These are phyloP conservation scores for Lachancea dasiensis DNA, from an alignment of 805 yeast species.

Conservation along the genomic window DNA sequence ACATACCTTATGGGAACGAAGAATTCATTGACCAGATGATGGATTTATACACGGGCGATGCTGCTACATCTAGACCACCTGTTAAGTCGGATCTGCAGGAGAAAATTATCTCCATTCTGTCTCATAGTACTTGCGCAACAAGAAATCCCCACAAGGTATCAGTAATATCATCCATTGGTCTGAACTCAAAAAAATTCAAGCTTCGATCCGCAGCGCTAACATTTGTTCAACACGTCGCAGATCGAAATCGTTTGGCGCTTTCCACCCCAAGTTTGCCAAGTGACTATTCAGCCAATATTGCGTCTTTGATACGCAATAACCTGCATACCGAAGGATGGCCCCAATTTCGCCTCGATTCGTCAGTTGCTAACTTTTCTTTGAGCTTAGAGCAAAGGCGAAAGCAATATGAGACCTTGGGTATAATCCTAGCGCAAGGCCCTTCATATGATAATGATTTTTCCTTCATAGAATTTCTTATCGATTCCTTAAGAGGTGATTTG, in stretches of 20 bases:
- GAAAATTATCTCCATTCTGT: constrained; percentile 44
- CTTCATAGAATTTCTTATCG: constrained; percentile 60
- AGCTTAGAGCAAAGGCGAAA: constrained; percentile 46
- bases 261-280: neutral
- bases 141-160: constrained; percentile 35
- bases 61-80: constrained; percentile 40
- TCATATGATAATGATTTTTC: constrained; percentile 40
- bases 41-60: constrained; percentile 47
- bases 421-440: constrained; percentile 47
- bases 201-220: constrained; percentile 53
- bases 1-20: constrained; percentile 46
- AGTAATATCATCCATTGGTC: constrained; percentile 51
- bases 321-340: constrained; percentile 61
- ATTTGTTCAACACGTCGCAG: constrained; percentile 58
- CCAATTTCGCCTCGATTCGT: constrained; percentile 31
- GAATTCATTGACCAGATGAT: constrained; percentile 41
- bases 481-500: constrained; percentile 59
- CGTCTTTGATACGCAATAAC: constrained; percentile 46
- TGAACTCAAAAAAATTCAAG: constrained; percentile 46
- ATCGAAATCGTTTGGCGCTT: constrained; percentile 20
- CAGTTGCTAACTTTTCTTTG: constrained; percentile 35
- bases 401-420: constrained; percentile 77
- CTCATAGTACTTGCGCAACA: constrained; percentile 50
- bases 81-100: constrained; percentile 51
- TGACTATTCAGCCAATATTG: constrained; percentile 41